Conservation (phyloP, 768 basidiomycete species). For the Kwoniella bestiolae region DNA sequence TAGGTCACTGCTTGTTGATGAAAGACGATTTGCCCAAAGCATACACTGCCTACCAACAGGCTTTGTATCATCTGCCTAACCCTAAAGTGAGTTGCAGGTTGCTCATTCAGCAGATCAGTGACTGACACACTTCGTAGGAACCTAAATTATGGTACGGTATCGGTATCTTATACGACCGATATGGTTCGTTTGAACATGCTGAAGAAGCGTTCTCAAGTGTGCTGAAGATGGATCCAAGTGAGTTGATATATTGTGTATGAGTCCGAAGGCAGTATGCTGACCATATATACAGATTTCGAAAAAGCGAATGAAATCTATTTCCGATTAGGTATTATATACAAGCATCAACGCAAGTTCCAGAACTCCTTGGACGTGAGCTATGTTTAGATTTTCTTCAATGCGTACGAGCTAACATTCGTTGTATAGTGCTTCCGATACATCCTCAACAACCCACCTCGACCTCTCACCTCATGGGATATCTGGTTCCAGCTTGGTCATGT, state of each 20-base stretch:
- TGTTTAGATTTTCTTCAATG: neutral
- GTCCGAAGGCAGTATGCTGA: neutral
- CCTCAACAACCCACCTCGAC: constrained; percentile 90
- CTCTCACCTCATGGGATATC: constrained; percentile 94
- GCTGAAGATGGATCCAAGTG: constrained; percentile 94
- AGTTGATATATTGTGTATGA: constrained; percentile 32
- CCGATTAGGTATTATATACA: constrained; percentile 97
- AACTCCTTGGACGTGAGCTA: constrained; percentile 69
- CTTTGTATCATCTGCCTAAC: constrained; percentile 90
- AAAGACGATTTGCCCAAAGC: constrained; percentile 99
- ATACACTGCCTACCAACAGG: constrained; percentile 97
- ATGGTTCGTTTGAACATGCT: constrained; percentile 96
- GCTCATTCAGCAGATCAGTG: neutral
- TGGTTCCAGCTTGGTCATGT: constrained; percentile 99
- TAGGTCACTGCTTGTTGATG: constrained; percentile 98
- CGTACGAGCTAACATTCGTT: neutral
- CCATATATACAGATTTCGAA: constrained; percentile 74
- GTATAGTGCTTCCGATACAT: constrained; percentile 88
- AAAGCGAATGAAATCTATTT: constrained; percentile 99
- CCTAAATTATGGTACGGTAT: constrained; percentile 99
- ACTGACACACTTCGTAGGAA: constrained; percentile 67
- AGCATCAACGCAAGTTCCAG: constrained; percentile 93
- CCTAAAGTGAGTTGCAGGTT: constrained; percentile 70
- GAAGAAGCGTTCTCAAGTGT: constrained; percentile 98
- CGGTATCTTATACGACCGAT: constrained; percentile 97